Base-by-base conservation (phyloP, 306 rosid species). In the Lathyrus aphaca region DNA sequence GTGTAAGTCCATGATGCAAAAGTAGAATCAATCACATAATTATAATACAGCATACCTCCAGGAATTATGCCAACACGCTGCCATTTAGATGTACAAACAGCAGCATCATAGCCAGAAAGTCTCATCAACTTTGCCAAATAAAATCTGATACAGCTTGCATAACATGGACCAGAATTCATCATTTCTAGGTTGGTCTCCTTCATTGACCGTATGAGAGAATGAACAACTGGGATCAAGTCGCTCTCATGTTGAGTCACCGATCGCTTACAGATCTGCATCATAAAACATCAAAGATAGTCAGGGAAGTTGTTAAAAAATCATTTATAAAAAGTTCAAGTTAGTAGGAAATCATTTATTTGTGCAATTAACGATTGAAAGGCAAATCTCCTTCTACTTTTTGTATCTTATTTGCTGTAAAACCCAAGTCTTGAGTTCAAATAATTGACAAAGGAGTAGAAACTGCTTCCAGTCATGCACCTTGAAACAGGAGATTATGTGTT, bases 51-150 rank as follows among this genome's bases (percentile, higher is more conserved):
- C 78, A 82, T 91, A 94, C 99, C 97, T 82, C 99, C 97, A 10
- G 99, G 99, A 64, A 94, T 97, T 79, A 84, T 94, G 80, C 97
- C 88, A 71, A 81, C 82, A 56, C 85, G 92, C 79, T 86, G 99
- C 99, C 99, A 94, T 81, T 84, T 83, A 54, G 97, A 82, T 30
- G 85, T 46, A 75, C 99, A 94, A 27, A 94, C 89, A 75, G 91
- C 89, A 18, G 99, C 97, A 45, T 94, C 97, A 55, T 94, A 86
- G 18, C 99, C 95, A 35, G 95, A 81, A 46, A 73, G 82, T 74
- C 87, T 84, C 85, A 95, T 73, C 70, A 91, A 84, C 86, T 91
- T 87, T 27, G 86, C 99, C 69, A 95, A 82, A 82, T 84, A 77
- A 83, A 87, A 86, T 76, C 91, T 85, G 64, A 95, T 78, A 77